Percentiles rank a stretch among this genome's conserved stretches.
Evolutionary conservation across 768 basidiomycete species (phyloP).

Genomic region (Botryobasidium botryosum): DNA sequence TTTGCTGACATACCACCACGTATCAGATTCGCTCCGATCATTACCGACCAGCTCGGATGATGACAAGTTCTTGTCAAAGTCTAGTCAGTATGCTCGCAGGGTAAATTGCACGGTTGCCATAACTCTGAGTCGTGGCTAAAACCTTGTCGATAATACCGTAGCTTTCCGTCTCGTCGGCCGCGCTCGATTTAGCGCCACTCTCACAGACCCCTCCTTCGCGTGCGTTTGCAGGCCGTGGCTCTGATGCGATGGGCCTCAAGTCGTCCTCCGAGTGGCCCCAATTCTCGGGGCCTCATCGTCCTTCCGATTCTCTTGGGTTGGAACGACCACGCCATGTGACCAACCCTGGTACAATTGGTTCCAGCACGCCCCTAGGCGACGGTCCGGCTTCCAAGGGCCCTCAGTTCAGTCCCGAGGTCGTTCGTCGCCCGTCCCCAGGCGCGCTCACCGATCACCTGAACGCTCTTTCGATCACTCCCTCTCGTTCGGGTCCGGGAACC

Average conservation of each 20-base stretch:
- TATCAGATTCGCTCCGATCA: slow-evolving; percentile 69
- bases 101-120: too few species aligned
- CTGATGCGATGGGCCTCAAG: slow-evolving; percentile 9
- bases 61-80: slow-evolving; percentile 48
- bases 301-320: slow-evolving; percentile 2
- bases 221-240: slow-evolving; percentile 12
- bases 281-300: slow-evolving; percentile 46
- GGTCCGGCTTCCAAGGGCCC: too few species aligned
- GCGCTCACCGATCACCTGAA: too few species aligned
- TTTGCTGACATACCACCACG: neutral
- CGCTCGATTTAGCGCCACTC: slow-evolving; percentile 80
- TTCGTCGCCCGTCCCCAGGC: too few species aligned
- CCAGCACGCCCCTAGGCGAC: too few species aligned
- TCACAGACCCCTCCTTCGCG: slow-evolving; percentile 49
- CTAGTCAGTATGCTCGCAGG: slow-evolving; percentile 37
- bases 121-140: too few species aligned
- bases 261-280: slow-evolving; percentile 85
- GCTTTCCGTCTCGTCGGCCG: slow-evolving; percentile 79
- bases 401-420: too few species aligned
- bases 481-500: too few species aligned
- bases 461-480: too few species aligned
- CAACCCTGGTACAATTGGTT: neutral
- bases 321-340: neutral
- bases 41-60: slow-evolving; percentile 80
- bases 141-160: too few species aligned